Conservation (phyloP, 2,329 filamentous ascomycete genomes). For the Zymoseptoria crescenta region DNA sequence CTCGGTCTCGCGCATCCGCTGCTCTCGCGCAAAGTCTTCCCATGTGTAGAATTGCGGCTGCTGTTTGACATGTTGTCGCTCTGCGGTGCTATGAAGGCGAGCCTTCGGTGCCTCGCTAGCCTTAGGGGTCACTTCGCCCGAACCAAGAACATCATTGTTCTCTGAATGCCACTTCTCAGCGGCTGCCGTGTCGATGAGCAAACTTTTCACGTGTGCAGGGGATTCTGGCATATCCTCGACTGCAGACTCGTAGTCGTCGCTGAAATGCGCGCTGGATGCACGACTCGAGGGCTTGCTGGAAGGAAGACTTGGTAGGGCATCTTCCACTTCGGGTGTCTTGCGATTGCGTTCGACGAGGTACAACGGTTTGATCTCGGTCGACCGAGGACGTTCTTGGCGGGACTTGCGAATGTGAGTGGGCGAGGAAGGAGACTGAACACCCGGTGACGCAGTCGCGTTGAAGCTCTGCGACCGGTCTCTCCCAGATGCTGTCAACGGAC, state of each 20-base stretch:
- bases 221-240: slow-evolving; percentile 28
- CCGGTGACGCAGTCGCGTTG: slow-evolving; percentile 12
- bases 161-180: slow-evolving; percentile 13
- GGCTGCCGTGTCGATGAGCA: slow-evolving; percentile 21
- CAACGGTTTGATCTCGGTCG: slow-evolving; percentile 64
- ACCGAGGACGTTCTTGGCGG: slow-evolving; percentile 18
- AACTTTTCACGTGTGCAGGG: slow-evolving; percentile 5
- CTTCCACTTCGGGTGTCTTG: slow-evolving; percentile 37
- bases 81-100: slow-evolving; percentile 2
- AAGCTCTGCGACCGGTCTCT: slow-evolving; percentile 27
- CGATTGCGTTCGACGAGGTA: slow-evolving; percentile 67
- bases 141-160: slow-evolving; percentile 45
- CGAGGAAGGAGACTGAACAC: slow-evolving; percentile 13
- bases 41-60: slow-evolving; percentile 33
- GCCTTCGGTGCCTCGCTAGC: slow-evolving; percentile 43
- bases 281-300: slow-evolving; percentile 38
- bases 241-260: slow-evolving; percentile 39
- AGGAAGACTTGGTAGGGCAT: slow-evolving; percentile 46
- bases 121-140: slow-evolving; percentile 61
- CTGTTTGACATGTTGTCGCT: slow-evolving; percentile 15
- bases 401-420: slow-evolving; percentile 16
- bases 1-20: slow-evolving; percentile 18
- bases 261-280: slow-evolving; percentile 31
- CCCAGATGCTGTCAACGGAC: slow-evolving; percentile 13
- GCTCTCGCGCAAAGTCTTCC: slow-evolving; percentile 30